A percentile compares a stretch with the other conserved stretches of the same genome.
phyloP scores from a whole-genome alignment of 306 rosid genomes.

The Medicago truncatula region MtrunA17r5.0-ANR NC_053044.1:20310001-20310500 shows the following conservation, averaged over 20 bases:
- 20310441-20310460: too few relatives aligned
- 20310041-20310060: too few relatives aligned
- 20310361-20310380: not conserved
- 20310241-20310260: too few relatives aligned
- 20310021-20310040: not conserved
- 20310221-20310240: too few relatives aligned
- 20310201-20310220: not conserved
- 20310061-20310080: not conserved
- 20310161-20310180: not conserved
- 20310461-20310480: too few relatives aligned
- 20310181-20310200: slow-evolving; percentile 10
- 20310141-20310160: not conserved
- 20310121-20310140: slow-evolving; percentile 10
- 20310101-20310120: slow-evolving; percentile 15
- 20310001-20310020: not conserved
- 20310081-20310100: not conserved
- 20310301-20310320: too few relatives aligned
- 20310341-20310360: not conserved
- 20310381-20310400: not conserved
- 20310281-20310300: too few relatives aligned
- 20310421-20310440: too few relatives aligned
- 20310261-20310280: too few relatives aligned
- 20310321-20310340: too few relatives aligned
- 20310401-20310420: too few relatives aligned
- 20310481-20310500: too few relatives aligned